Base-by-base conservation (phyloP, 2,329 filamentous ascomycete genomes). In the Ophiosphaerella narmari region DNA sequence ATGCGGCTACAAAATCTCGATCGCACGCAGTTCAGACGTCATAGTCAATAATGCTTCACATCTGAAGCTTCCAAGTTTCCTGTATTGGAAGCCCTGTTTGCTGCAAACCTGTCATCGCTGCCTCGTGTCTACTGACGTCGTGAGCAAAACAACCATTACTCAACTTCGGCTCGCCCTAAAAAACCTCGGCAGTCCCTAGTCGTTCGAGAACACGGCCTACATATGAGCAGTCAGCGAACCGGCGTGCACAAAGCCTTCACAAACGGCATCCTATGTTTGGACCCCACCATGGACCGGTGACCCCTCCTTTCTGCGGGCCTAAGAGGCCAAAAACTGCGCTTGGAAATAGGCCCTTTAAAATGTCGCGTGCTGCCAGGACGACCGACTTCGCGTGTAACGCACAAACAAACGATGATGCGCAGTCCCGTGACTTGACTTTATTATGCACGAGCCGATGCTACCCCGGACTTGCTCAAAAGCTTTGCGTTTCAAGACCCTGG, bases 191-290 rank as follows among this genome's bases (percentile, higher is more conserved):
- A 55, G 68, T 70, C 71, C 66, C 68, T 63, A 54, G 50, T 45
- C 50, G 59, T 62, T 70, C 67, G 62, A 68, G 65, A 71, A 69
- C 63, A 50, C 57, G 46, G 43, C 43, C 56, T 52, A 7, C 55
- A 56, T 48, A 41, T 52, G 47, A 48, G 46, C 50, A 50, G 56
- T 52, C 41, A 50, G 44, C 45, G 53, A 54, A 53, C 45, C 43
- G 44, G 38, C 55, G 49, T 69, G 66, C 68, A 72, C 65, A 73
- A 73, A 63, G 23, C 57, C 59, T 70, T 69, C 64, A 67, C 57
- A 70, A 61, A 24, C 52, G 39, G 40, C 46, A 50, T 14, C 29
- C 33, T 23, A 40, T 54, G 41, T 59, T 54, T 51, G 56, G 62
- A 69, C 69, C 67, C 68, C 68, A 69, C 70, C 64, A 67, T 55